Evolutionary conservation across 2,329 filamentous ascomycete species (phyloP).

Genomic region (Zymoseptoria crescenta): DNA sequence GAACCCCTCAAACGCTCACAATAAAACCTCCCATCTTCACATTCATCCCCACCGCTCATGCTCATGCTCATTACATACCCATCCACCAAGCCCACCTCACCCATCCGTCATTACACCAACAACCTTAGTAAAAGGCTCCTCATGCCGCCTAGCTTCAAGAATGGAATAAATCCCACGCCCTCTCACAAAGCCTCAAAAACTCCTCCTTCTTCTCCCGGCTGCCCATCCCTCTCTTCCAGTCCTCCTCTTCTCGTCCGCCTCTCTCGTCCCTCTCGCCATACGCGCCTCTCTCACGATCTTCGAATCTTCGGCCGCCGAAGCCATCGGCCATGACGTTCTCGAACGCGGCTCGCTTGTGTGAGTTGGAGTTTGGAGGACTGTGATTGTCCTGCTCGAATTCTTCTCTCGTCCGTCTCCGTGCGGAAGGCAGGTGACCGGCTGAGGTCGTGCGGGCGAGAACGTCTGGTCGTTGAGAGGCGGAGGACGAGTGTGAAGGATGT

Average conservation of each 20-base stretch:
- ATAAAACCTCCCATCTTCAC: too few species aligned
- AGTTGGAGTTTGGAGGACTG: slow-evolving; percentile 58
- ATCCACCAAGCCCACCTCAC: not conserved
- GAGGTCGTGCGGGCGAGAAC: slow-evolving; percentile 32
- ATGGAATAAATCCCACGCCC: slow-evolving; percentile 96
- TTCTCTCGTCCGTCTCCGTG: slow-evolving; percentile 68
- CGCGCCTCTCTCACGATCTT: slow-evolving; percentile 83
- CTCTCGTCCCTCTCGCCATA: slow-evolving; percentile 48
- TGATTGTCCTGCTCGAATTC: slow-evolving; percentile 87
- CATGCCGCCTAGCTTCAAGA: slow-evolving; percentile 37
- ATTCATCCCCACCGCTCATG: too few species aligned
- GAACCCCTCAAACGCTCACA: too few species aligned
- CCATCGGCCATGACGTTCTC: not conserved
- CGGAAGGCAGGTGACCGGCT: slow-evolving; percentile 38
- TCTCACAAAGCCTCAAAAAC: slow-evolving; percentile 75
- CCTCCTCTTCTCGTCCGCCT: slow-evolving; percentile 13
- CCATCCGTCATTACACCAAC: not conserved
- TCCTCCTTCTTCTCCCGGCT: slow-evolving; percentile 84
- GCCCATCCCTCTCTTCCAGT: slow-evolving; percentile 71
- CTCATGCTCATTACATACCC: too few species aligned
- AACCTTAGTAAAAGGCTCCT: not conserved
- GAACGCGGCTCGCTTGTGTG: slow-evolving; percentile 31
- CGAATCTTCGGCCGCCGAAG: slow-evolving; percentile 62
- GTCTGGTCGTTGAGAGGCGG: slow-evolving; percentile 19
- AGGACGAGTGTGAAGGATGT: slow-evolving; percentile 28